Evolutionary conservation across 768 basidiomycete species (phyloP), one percentile per base, ranked within the genome.

Genomic region (Clathrus columnatus): DNA sequence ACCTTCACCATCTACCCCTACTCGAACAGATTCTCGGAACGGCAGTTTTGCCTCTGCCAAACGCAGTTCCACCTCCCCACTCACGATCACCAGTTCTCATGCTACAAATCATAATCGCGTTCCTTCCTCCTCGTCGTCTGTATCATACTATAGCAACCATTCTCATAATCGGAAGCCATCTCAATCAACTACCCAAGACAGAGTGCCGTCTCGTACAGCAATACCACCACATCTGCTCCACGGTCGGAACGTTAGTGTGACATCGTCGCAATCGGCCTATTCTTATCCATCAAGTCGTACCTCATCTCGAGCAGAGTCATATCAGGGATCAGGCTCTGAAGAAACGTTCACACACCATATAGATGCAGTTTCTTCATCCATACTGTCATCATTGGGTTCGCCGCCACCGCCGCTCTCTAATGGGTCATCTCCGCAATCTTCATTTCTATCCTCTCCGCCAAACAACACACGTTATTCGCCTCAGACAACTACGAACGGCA

Each of bases 121-220:
- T 24, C 42, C 42, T 21, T 54, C 52, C 20, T 24, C 36, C 21
- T 41, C 52, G 17, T 54, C 52, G 14, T 54, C 52, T 26, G 6
- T 23, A 23, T 54, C 52, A 16, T 42, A 54, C 28, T 54, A 43
- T 23, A 54, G 52, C 27, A 44, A 41, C 23, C 52, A 54, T 20
- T 54, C 52, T 5, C 42, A 36, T 36, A 36, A 36, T 36, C 36
- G 52, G 17, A 28, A 41, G 7, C 52, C 14, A 24, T 54, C 52
- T 4, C 52, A 46, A 24, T 24, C 28, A 8, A n/a, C 7, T 32
- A 30, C 10, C n/a, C 36, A 36, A 14, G 36, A 36, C 7, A 11
- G 14, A 11, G n/a, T 3, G 14, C n/a, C 36, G 4, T n/a, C 36
- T 36, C 36, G 11, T 36, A 36, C 36, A 11, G 36, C 36, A 11